Conservation (phyloP, 306 rosid species). For the Quercus ilex region DNA sequence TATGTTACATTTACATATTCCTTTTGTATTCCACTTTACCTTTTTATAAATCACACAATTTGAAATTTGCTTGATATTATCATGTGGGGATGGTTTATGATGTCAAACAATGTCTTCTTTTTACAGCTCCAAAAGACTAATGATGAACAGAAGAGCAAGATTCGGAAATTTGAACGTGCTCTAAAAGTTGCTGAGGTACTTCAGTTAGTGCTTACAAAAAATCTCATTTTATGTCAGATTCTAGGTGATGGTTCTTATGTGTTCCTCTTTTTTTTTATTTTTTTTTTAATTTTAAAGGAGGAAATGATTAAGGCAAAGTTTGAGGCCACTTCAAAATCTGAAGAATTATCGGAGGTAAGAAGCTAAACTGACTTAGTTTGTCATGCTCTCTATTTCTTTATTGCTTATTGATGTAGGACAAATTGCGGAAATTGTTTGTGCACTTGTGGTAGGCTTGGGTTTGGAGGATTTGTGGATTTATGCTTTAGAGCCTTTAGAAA, state of each 20-base stretch:
- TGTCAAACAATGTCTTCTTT: constrained; percentile 13
- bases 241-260: constrained; percentile 27
- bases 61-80: not conserved
- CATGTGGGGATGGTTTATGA: constrained; percentile 21
- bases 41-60: not conserved
- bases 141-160: constrained; percentile 64
- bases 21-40: not conserved
- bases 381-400: constrained; percentile 8
- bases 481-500: too few relatives aligned
- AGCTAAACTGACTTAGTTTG: constrained; percentile 13
- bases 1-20: too few relatives aligned
- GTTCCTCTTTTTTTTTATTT: not conserved
- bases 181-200: constrained; percentile 93
- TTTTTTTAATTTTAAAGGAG: constrained; percentile 43
- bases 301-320: constrained; percentile 82
- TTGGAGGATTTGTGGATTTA: too few relatives aligned
- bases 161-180: constrained; percentile 76
- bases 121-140: constrained; percentile 68
- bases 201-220: constrained; percentile 16
- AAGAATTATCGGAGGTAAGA: constrained; percentile 67
- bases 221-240: constrained; percentile 20
- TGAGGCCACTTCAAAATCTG: constrained; percentile 62
- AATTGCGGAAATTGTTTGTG: not conserved
- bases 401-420: not conserved
- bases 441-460: too few relatives aligned